Evolutionary conservation across 805 yeast species (phyloP).

Genomic region (Cyberlindnera xylosilytica): DNA sequence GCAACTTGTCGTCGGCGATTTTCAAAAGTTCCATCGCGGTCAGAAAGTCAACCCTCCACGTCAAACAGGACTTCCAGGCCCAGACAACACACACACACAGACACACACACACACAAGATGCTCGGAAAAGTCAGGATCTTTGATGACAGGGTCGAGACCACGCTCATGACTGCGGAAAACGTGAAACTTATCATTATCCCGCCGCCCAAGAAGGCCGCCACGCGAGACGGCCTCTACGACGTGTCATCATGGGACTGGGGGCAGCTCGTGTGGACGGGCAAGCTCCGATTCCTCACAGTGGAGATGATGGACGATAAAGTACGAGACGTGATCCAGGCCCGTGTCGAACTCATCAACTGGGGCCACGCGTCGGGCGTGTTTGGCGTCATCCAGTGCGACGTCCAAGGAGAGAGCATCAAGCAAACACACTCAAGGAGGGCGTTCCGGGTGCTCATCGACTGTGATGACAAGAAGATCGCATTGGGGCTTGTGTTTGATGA

Average conservation of each 20-base stretch:
- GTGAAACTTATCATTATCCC: conserved; percentile 18
- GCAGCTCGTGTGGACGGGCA: conserved; percentile 35
- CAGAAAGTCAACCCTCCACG: too few relatives aligned
- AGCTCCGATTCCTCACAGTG: conserved; percentile 29
- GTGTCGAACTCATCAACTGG: background rate
- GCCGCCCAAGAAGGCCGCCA: conserved; percentile 10
- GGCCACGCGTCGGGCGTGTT: conserved; percentile 22
- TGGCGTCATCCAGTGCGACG: conserved; percentile 34
- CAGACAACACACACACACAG: background rate
- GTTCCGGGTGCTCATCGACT: conserved; percentile 35
- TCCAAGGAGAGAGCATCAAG: conserved; percentile 30
- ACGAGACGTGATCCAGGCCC: background rate
- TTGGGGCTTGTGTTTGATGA: conserved; percentile 40
- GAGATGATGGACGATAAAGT: conserved; percentile 12
- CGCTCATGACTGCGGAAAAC: conserved; percentile 6
- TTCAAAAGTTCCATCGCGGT: background rate
- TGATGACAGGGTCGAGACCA: conserved; percentile 4
- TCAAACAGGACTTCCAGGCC: too few relatives aligned
- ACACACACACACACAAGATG: background rate
- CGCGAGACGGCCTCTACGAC: conserved; percentile 9
- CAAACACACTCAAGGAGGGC: conserved; percentile 24
- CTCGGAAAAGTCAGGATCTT: background rate
- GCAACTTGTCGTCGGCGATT: background rate
- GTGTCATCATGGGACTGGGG: conserved; percentile 30
- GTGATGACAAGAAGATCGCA: conserved; percentile 31